Conservation (phyloP, 169 alveolate species). For the Plasmodium fragile region DNA sequence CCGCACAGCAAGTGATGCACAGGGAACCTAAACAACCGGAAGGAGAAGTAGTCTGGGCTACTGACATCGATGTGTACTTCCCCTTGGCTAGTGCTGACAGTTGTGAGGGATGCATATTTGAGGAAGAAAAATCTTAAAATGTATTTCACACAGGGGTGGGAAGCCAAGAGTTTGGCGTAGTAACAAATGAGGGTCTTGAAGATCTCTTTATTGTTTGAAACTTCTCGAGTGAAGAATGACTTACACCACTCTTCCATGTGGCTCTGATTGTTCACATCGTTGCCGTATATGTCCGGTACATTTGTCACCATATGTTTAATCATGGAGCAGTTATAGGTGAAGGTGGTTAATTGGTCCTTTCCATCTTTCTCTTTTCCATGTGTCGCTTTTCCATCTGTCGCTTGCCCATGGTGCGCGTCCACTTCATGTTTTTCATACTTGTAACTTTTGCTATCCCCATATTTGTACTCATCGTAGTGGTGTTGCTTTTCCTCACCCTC, state of each 20-base stretch:
- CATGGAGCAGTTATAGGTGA: conserved; percentile 48
- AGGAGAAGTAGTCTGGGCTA: conserved; percentile 76
- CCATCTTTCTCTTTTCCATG: conserved; percentile 2
- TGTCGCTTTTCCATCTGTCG: conserved; percentile 7
- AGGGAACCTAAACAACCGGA: conserved; percentile 80
- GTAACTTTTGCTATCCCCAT: neutral
- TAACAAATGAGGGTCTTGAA: conserved; percentile 81
- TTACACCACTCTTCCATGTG: conserved; percentile 84
- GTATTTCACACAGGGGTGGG: conserved; percentile 80
- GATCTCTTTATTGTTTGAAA: conserved; percentile 78
- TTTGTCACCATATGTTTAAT: conserved; percentile 60
- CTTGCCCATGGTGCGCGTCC: conserved; percentile 6
- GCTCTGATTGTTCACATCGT: conserved; percentile 76
- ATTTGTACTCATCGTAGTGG: neutral
- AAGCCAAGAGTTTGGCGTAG: conserved; percentile 80
- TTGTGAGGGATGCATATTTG: conserved; percentile 81
- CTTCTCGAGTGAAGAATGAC: conserved; percentile 77
- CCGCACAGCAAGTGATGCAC: conserved; percentile 23
- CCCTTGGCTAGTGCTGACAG: conserved; percentile 83
- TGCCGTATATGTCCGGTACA: conserved; percentile 63
- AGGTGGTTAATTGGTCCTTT: conserved; percentile 14
- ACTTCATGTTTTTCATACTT: neutral
- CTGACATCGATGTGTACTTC: conserved; percentile 81
- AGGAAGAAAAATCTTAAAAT: conserved; percentile 80
- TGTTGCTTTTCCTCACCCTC: conserved; percentile 26